phyloP scores from a whole-genome alignment of 257 asterid species.

The Gardenia jasminoides region DNA sequence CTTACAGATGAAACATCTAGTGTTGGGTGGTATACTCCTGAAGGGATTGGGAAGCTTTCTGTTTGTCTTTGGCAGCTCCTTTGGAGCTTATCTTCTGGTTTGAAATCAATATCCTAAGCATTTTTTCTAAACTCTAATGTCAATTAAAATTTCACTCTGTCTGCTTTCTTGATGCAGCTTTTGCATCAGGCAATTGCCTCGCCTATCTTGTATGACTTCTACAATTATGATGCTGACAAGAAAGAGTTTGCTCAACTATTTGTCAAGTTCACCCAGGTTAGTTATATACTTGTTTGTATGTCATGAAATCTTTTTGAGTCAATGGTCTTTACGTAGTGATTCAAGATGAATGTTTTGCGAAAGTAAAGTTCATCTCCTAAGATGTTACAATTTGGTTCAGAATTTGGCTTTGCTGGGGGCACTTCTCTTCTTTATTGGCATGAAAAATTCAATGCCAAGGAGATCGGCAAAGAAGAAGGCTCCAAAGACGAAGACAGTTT shows the following conservation, averaged over 20 bases:
- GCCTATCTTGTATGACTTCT: conserved; percentile 85
- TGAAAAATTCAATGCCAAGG: conserved; percentile 81
- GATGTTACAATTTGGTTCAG: conserved; percentile 34
- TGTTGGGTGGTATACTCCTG: conserved; percentile 64
- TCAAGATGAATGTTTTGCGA: neutral
- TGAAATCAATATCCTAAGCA: conserved; percentile 5
- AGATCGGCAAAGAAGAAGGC: conserved; percentile 79
- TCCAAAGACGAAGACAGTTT: conserved; percentile 65
- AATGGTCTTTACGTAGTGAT: neutral
- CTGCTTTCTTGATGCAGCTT: conserved; percentile 37
- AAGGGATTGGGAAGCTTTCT: conserved; percentile 84
- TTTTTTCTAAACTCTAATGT: neutral
- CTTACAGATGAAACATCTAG: conserved; percentile 67
- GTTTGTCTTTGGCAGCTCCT: conserved; percentile 73
- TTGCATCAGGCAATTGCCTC: conserved; percentile 71
- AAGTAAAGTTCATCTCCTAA: neutral
- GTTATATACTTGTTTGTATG: neutral
- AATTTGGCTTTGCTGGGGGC: conserved; percentile 81
- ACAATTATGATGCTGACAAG: conserved; percentile 83
- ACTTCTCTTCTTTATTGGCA: conserved; percentile 76
- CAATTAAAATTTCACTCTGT: neutral
- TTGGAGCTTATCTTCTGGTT: conserved; percentile 89
- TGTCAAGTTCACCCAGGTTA: conserved; percentile 79
- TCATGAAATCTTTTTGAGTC: neutral
- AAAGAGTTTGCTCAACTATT: conserved; percentile 68